A percentile compares a stretch with the other conserved stretches of the same genome.
Conservation (phyloP, 495 filamentous ascomycete genomes). For the Lasiosphaeria ovina region DNA sequence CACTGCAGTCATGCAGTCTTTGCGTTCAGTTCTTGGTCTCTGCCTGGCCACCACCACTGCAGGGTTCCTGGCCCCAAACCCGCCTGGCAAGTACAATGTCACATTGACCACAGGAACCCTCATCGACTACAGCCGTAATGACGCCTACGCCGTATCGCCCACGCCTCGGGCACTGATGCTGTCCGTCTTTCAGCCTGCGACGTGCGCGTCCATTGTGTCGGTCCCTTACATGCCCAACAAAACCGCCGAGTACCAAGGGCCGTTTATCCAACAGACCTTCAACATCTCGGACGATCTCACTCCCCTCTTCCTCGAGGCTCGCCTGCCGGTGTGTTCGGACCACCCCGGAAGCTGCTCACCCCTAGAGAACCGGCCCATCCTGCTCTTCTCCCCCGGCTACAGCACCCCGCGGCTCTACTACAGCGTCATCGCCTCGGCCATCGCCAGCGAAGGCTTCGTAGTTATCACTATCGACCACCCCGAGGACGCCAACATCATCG, state of each 20-base stretch:
- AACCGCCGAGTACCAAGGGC: constrained; percentile 9
- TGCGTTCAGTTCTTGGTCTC: neutral
- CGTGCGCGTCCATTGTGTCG: constrained; percentile 6
- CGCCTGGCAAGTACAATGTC: constrained; percentile 13
- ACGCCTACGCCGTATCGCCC: constrained; percentile 10
- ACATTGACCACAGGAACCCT: constrained; percentile 10
- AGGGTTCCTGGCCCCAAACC: constrained; percentile 6
- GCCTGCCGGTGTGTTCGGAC: constrained; percentile 11
- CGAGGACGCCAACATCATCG: constrained; percentile 9
- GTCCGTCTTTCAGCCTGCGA: constrained; percentile 11
- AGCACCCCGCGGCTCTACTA: constrained; percentile 13
- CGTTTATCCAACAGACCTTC: constrained; percentile 8
- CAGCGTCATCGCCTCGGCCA: constrained; percentile 12
- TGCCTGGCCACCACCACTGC: neutral
- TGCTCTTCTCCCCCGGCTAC: constrained; percentile 12
- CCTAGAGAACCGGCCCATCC: constrained; percentile 7
- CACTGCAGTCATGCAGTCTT: neutral
- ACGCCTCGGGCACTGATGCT: constrained; percentile 14
- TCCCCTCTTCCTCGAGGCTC: constrained; percentile 9
- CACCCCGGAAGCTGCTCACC: neutral
- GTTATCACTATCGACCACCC: constrained; percentile 16
- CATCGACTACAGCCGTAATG: constrained; percentile 14
- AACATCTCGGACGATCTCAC: constrained; percentile 10
- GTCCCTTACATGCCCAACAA: constrained; percentile 7
- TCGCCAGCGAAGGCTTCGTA: constrained; percentile 14